Evolutionary conservation across 108 stramenopile species (phyloP), one percentile per base, ranked within the genome.

Genomic region (Cyclotella kingstonii): DNA sequence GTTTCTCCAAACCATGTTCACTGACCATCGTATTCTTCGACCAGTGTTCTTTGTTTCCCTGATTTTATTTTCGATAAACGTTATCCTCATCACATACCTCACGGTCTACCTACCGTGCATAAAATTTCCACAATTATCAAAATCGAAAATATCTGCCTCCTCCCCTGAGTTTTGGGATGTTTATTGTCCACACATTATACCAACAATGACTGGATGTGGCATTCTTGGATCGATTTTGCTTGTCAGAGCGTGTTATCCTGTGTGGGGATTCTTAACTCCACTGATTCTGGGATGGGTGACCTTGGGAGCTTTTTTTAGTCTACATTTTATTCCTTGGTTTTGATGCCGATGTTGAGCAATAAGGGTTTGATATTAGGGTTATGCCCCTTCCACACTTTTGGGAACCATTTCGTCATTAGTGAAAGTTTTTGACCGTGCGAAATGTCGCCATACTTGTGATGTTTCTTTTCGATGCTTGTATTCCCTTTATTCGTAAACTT

Each of bases 121-220:
- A 18, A 66, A 55, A 58, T 74, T 74, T 46, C 73, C 49, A 5
- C 47, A 42, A 19, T 33, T 50, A 1, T 21, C 61, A 0, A 40
- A 38, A 28, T 54, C 81, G 21, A 78, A 76, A 36, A 62, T 70
- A 42, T 51, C 74, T 11, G 56, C 74, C 35, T 86, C 82, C 41
- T 78, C 79, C 10, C 76, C 70, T 28, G 77, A 66, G 9, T 77
- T 80, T 29, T 95, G 94, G 94, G 72, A 79, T 43, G 80, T 90
- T 7, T 94, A 94, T 61, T 94, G 96, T 76, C 96, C 96, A 17
- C 60, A 87, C n/a, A 89, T 94, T 36, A 73, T 97, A 31, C 94
- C 96, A 0, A 73, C 65, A 44, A 84, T 94, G 77, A 81, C 83
- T 0, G 70, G 41, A 9, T 54, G 76, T 30, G 83, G 82, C 21